Conservation (phyloP, 1,139 yeast species). For the Maudiozyma humilis region DNA sequence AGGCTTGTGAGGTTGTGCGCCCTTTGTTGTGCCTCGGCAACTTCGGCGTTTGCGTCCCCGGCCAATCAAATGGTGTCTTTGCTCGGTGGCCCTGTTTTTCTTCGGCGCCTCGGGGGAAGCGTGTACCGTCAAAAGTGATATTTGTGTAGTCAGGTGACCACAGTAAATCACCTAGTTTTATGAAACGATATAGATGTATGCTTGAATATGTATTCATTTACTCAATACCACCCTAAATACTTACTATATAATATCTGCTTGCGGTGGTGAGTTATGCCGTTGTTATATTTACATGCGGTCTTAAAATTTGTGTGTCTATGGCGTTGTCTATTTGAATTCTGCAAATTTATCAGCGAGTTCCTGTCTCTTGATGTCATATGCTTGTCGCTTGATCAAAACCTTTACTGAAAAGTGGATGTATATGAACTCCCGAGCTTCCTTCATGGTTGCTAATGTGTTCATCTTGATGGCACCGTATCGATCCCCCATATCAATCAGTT, state of each 20-base stretch:
- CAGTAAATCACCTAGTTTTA: no score
- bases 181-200: no score
- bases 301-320: background rate
- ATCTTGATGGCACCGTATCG: conserved; percentile 4
- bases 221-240: no score
- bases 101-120: background rate
- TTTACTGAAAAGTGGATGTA: background rate
- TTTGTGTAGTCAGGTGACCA: no score
- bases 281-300: background rate
- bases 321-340: background rate
- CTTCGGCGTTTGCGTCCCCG: conserved; percentile 4
- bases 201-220: no score
- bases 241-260: no score
- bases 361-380: no score
- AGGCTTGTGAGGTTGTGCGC: no score
- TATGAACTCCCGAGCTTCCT: conserved; percentile 1
- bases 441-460: background rate
- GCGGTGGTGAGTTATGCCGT: no score
- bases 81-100: background rate
- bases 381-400: no score
- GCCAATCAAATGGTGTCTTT: conserved; percentile 3
- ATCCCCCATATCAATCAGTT: conserved; percentile 1
- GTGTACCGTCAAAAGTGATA: background rate
- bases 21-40: conserved; percentile 2
- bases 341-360: background rate